Percentiles rank a stretch among this genome's conserved stretches.
Conservation (phyloP, 129 eudicot genomes). For the Arctium lappa region DNA sequence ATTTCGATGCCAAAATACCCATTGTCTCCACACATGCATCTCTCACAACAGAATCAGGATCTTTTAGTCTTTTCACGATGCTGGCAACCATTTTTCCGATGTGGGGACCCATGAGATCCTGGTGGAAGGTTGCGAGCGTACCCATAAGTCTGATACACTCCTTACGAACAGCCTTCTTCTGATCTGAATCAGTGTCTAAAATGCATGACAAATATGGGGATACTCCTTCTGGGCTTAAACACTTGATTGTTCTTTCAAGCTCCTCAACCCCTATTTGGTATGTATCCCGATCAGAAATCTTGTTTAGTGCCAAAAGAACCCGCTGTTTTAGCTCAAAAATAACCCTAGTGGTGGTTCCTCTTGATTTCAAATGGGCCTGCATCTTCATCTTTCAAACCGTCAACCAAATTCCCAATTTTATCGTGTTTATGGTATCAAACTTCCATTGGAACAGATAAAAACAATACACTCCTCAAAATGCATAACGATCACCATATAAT, state of each 20-base stretch:
- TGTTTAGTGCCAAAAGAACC: constrained; percentile 60
- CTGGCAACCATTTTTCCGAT: constrained; percentile 61
- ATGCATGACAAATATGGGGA: constrained; percentile 65
- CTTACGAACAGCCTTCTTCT: constrained; percentile 68
- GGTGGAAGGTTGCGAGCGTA: constrained; percentile 54
- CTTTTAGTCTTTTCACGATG: constrained; percentile 82
- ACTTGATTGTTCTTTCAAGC: constrained; percentile 53
- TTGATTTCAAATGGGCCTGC: constrained; percentile 45
- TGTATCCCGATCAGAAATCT: constrained; percentile 82
- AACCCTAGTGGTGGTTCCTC: constrained; percentile 43
- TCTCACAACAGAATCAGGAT: constrained; percentile 78
- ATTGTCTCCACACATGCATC: constrained; percentile 75
- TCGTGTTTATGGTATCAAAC: no score
- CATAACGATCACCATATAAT: no score
- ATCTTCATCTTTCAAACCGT: constrained; percentile 43
- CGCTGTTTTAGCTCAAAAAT: constrained; percentile 75
- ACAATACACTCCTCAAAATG: no score
- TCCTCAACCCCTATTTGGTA: constrained; percentile 76
- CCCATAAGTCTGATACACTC: constrained; percentile 78
- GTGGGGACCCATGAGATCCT: constrained; percentile 48
- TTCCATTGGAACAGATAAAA: no score
- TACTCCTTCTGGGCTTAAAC: constrained; percentile 60
- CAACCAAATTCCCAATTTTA: no score
- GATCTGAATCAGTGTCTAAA: constrained; percentile 71
- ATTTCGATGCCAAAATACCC: constrained; percentile 68